Percentiles rank a stretch among this genome's conserved stretches.
Evolutionary conservation across 129 eudicot genomes (phyloP).

Genomic region (Artemisia tridentata): DNA sequence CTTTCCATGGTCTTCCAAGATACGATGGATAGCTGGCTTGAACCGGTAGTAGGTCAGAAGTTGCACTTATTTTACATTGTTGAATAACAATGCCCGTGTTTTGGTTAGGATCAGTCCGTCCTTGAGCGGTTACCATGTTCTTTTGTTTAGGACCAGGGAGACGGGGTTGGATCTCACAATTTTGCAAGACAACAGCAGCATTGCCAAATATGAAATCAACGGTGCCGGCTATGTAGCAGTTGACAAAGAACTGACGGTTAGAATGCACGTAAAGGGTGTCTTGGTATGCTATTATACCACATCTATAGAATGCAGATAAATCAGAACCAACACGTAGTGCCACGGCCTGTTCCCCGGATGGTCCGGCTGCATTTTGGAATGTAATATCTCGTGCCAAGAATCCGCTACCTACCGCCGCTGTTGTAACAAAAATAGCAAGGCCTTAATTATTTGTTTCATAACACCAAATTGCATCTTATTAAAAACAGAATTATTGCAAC

Average conservation of each 20-base stretch:
- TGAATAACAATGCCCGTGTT: conserved; percentile 58
- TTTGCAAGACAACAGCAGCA: conserved; percentile 42
- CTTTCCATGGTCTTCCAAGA: conserved; percentile 64
- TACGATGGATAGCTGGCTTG: conserved; percentile 34
- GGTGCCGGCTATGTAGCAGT: conserved; percentile 55
- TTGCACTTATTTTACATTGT: conserved; percentile 46
- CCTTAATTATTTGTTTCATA: too few species aligned
- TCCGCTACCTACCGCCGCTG: conserved; percentile 42
- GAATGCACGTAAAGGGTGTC: conserved; percentile 54
- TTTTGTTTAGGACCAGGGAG: conserved; percentile 40
- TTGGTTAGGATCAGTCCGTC: conserved; percentile 24
- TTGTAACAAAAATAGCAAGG: too few species aligned
- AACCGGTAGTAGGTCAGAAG: conserved; percentile 22
- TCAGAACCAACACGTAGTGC: conserved; percentile 54
- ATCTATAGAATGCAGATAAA: conserved; percentile 49
- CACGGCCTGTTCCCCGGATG: conserved; percentile 64
- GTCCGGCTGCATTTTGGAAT: conserved; percentile 61
- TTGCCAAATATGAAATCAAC: conserved; percentile 72
- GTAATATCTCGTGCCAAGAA: conserved; percentile 53
- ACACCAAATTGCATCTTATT: too few species aligned
- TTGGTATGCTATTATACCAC: conserved; percentile 57
- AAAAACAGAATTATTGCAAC: too few species aligned
- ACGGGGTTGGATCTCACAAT: conserved; percentile 39
- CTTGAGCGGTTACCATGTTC: conserved; percentile 65
- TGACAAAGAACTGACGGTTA: conserved; percentile 51